Evolutionary conservation across 2,329 filamentous ascomycete genomes (phyloP).

Genomic region (Fusarium sp.): DNA sequence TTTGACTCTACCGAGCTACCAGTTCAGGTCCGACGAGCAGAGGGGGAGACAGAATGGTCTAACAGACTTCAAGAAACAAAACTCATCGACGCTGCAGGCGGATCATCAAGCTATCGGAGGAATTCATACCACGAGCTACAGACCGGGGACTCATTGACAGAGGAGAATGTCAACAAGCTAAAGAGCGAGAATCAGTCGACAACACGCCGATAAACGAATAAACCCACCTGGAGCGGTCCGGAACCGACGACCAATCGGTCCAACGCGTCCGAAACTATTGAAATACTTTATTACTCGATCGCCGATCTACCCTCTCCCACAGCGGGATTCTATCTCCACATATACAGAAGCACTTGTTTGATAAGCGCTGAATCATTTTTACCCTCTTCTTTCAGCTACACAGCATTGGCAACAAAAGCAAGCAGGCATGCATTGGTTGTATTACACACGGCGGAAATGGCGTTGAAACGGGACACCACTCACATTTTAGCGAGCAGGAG

Average conservation of each 20-base stretch:
- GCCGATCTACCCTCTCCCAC: slow-evolving; percentile 6
- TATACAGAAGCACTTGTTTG: slow-evolving; percentile 1
- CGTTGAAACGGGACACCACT: slow-evolving; percentile 31
- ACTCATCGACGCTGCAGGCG: slow-evolving; percentile 59
- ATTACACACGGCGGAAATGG: slow-evolving; percentile 25
- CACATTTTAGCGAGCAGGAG: neutral
- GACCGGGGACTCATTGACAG: slow-evolving; percentile 60
- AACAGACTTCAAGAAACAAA: slow-evolving; percentile 60
- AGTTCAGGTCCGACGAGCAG: slow-evolving; percentile 49
- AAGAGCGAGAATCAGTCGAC: slow-evolving; percentile 49
- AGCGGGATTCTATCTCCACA: neutral
- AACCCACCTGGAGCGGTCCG: neutral
- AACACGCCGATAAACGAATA: slow-evolving; percentile 26
- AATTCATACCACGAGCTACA: slow-evolving; percentile 51
- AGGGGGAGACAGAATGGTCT: slow-evolving; percentile 55
- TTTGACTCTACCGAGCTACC: slow-evolving; percentile 55
- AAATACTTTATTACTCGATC: slow-evolving; percentile 4
- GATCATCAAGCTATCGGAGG: slow-evolving; percentile 47
- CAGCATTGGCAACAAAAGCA: slow-evolving; percentile 31
- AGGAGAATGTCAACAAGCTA: slow-evolving; percentile 64
- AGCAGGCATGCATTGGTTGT: slow-evolving; percentile 32
- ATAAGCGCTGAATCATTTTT: slow-evolving; percentile 4
- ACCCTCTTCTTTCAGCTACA: slow-evolving; percentile 4
- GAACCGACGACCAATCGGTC: slow-evolving; percentile 7
- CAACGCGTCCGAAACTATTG: slow-evolving; percentile 10